Percentiles rank a stretch among this genome's conserved stretches.
Evolutionary conservation across 2,329 filamentous ascomycete genomes (phyloP).

Genomic region (Polytolypa hystricis): DNA sequence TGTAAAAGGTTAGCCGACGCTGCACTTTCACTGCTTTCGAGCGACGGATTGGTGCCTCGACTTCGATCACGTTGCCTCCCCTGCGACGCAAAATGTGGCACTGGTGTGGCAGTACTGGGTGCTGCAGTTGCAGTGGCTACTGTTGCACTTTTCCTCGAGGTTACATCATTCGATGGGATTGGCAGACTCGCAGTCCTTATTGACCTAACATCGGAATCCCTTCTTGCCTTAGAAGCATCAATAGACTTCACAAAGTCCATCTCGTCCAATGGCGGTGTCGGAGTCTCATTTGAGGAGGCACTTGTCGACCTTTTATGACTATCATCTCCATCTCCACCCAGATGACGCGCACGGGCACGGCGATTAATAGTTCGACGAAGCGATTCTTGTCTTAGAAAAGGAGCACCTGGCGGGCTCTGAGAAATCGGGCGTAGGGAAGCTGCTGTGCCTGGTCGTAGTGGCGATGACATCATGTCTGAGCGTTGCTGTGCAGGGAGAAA

Average conservation of each 20-base stretch:
- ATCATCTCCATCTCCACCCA: slow-evolving; percentile 23
- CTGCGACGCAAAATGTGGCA: slow-evolving; percentile 43
- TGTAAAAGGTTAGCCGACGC: slow-evolving; percentile 46
- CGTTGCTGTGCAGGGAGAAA: slow-evolving; percentile 44
- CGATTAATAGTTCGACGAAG: slow-evolving; percentile 44
- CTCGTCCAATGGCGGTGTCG: slow-evolving; percentile 25
- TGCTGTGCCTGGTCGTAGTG: slow-evolving; percentile 30
- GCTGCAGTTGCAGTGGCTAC: slow-evolving; percentile 43
- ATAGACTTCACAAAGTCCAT: slow-evolving; percentile 17
- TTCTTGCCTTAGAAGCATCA: slow-evolving; percentile 20
- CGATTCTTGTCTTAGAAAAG: slow-evolving; percentile 41
- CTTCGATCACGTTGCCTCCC: slow-evolving; percentile 13
- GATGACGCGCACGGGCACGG: slow-evolving; percentile 37
- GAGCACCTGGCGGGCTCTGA: slow-evolving; percentile 42
- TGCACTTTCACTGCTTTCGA: slow-evolving; percentile 30
- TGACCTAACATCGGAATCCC: slow-evolving; percentile 34
- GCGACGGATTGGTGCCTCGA: slow-evolving; percentile 6
- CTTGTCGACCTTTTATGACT: slow-evolving; percentile 32
- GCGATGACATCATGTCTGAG: slow-evolving; percentile 27
- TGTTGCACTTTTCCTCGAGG: slow-evolving; percentile 35
- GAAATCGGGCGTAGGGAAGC: slow-evolving; percentile 40
- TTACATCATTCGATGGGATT: slow-evolving; percentile 34
- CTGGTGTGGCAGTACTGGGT: slow-evolving; percentile 38
- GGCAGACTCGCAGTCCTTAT: slow-evolving; percentile 33
- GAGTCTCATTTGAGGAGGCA: slow-evolving; percentile 33